These are phyloP conservation scores for Vaccinium corymbosum DNA, from an alignment of 148 eudicot genomes.

Conservation along the genomic window DNA sequence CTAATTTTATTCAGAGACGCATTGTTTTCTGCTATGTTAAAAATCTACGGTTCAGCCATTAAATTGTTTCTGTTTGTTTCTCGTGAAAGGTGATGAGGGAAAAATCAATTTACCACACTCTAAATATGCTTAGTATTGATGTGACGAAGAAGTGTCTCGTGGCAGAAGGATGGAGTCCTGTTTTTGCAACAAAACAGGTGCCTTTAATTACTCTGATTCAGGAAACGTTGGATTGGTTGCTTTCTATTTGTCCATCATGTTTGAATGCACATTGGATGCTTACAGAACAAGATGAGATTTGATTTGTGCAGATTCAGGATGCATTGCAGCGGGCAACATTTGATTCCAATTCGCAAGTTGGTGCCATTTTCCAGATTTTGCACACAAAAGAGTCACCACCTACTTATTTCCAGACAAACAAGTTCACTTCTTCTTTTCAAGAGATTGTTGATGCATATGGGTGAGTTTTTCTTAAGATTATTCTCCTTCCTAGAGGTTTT, in stretches of 20 bases:
- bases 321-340: conserved; percentile 68
- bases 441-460: conserved; percentile 99
- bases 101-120: conserved; percentile 85
- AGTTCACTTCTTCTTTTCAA: conserved; percentile 76
- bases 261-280: conserved; percentile 8
- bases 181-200: conserved; percentile 87
- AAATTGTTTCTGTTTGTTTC: conserved; percentile 14
- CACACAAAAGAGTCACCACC: conserved; percentile 87
- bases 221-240: conserved; percentile 6
- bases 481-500: not conserved
- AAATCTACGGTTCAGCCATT: conserved; percentile 9
- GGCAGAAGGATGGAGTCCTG: conserved; percentile 99
- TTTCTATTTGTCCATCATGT: conserved; percentile 11
- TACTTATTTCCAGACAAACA: conserved; percentile 84
- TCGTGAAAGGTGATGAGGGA: conserved; percentile 69
- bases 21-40: not conserved
- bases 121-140: conserved; percentile 97
- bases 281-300: conserved; percentile 19
- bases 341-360: conserved; percentile 92
- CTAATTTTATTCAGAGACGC: not conserved
- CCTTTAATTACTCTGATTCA: conserved; percentile 2
- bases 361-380: conserved; percentile 85
- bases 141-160: conserved; percentile 98
- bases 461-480: conserved; percentile 38
- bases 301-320: conserved; percentile 73